Percentiles rank a stretch among this genome's conserved stretches.
These are phyloP conservation scores for Phoma sp. DNA, from an alignment of 2,329 filamentous ascomycete species.

Conservation along the genomic window DNA sequence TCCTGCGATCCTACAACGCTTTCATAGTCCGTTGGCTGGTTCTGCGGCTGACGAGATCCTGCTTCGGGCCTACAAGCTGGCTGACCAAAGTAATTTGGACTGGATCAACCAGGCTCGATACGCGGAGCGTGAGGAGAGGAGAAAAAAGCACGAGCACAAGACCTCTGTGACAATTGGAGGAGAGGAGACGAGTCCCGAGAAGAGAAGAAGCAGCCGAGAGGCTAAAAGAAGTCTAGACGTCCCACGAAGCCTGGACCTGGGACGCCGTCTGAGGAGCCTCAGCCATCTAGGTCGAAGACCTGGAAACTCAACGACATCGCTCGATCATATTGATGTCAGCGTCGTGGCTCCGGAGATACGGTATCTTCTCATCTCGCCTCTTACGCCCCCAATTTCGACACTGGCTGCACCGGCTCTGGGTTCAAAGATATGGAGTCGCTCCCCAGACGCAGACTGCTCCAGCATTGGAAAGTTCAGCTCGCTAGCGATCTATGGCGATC, in stretches of 20 bases:
- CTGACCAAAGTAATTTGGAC: slow-evolving; percentile 64
- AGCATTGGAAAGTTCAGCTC: slow-evolving; percentile 50
- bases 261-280: slow-evolving; percentile 33
- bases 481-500: slow-evolving; percentile 75
- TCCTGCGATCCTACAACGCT: slow-evolving; percentile 62
- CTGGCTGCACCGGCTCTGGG: slow-evolving; percentile 42
- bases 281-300: slow-evolving; percentile 31
- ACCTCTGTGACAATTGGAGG: slow-evolving; percentile 51
- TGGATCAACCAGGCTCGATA: slow-evolving; percentile 39
- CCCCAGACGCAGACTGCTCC: slow-evolving; percentile 19
- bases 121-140: slow-evolving; percentile 32
- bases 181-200: slow-evolving; percentile 52
- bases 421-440: slow-evolving; percentile 35
- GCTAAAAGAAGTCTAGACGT: slow-evolving; percentile 40
- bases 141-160: slow-evolving; percentile 34
- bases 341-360: slow-evolving; percentile 31
- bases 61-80: slow-evolving; percentile 70
- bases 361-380: slow-evolving; percentile 56
- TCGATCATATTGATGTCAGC: slow-evolving; percentile 1
- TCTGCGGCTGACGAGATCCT: slow-evolving; percentile 72
- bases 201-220: slow-evolving; percentile 52
- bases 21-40: slow-evolving; percentile 59
- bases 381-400: slow-evolving; percentile 52
- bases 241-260: slow-evolving; percentile 44
- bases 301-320: slow-evolving; percentile 12